Percentiles rank a stretch among this genome's conserved stretches.
Evolutionary conservation across 306 rosid genomes (phyloP).

Genomic region (Vigna nakashimae): DNA sequence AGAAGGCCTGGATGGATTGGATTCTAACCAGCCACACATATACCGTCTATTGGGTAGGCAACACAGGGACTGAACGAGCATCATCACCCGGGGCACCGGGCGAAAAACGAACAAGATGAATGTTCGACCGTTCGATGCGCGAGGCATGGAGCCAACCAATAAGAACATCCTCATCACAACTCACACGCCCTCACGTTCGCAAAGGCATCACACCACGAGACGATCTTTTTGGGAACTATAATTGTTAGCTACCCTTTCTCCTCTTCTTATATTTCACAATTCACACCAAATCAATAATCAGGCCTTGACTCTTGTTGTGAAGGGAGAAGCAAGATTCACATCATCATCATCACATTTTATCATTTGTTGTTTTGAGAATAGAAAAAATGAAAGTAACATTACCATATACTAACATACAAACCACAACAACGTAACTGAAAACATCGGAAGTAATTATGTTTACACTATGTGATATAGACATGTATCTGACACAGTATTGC

Average conservation of each 20-base stretch:
- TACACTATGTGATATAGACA: too few species aligned
- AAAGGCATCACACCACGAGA: too few species aligned
- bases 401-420: neutral
- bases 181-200: too few species aligned
- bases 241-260: constrained; percentile 30
- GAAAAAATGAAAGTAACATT: constrained; percentile 58
- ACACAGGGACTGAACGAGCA: too few species aligned
- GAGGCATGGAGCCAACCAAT: too few species aligned
- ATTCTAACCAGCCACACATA: too few species aligned
- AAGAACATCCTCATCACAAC: too few species aligned
- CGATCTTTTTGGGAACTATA: constrained; percentile 50
- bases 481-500: neutral
- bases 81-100: too few species aligned
- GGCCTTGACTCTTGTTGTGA: constrained; percentile 41
- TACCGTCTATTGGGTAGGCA: too few species aligned
- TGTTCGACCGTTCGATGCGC: too few species aligned
- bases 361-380: constrained; percentile 36
- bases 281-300: constrained; percentile 39
- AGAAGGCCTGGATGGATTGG: too few species aligned
- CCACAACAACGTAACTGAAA: neutral
- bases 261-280: constrained; percentile 40
- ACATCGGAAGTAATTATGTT: neutral
- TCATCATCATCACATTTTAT: constrained; percentile 43
- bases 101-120: too few species aligned
- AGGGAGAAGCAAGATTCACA: constrained; percentile 6